Evolutionary conservation across 2,329 filamentous ascomycete genomes (phyloP).

Genomic region (Pseudopyrenochaeta lycopersici): DNA sequence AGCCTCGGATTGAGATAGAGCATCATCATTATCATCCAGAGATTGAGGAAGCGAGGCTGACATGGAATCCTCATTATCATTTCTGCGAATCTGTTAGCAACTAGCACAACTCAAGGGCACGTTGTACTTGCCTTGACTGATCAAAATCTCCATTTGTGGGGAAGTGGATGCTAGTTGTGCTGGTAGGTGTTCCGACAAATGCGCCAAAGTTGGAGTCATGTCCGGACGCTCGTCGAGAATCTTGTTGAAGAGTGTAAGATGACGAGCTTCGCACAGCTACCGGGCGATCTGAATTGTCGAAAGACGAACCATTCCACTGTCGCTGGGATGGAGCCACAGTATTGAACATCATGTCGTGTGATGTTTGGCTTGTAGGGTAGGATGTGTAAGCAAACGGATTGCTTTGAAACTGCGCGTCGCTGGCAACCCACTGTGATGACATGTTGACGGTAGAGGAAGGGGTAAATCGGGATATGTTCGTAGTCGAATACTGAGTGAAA

Average conservation of each 20-base stretch:
- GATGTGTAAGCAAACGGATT: slow-evolving; percentile 38
- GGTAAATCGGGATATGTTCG: slow-evolving; percentile 34
- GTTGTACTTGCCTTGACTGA: slow-evolving; percentile 31
- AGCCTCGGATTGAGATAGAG: slow-evolving; percentile 36
- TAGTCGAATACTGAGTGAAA: slow-evolving; percentile 37
- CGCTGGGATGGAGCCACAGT: slow-evolving; percentile 25
- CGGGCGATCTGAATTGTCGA: slow-evolving; percentile 34
- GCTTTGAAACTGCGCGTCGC: slow-evolving; percentile 37
- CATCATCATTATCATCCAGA: slow-evolving; percentile 40
- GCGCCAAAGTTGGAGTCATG: slow-evolving; percentile 34
- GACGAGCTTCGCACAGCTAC: slow-evolving; percentile 32
- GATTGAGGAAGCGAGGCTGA: slow-evolving; percentile 35
- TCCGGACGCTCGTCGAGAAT: slow-evolving; percentile 32
- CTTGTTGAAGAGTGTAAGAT: slow-evolving; percentile 35
- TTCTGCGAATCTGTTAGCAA: slow-evolving; percentile 23
- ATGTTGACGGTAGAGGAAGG: slow-evolving; percentile 27
- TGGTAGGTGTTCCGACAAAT: slow-evolving; percentile 44
- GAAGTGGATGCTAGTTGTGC: slow-evolving; percentile 37
- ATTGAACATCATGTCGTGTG: slow-evolving; percentile 36
- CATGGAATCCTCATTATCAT: slow-evolving; percentile 38
- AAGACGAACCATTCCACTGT: slow-evolving; percentile 26
- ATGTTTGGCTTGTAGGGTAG: slow-evolving; percentile 28
- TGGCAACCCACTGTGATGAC: slow-evolving; percentile 32
- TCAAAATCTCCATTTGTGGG: slow-evolving; percentile 32
- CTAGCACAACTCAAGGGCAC: background rate